Base-by-base conservation (phyloP, 1,284 basidiomycete genomes). In the Tilletia indica region DNA sequence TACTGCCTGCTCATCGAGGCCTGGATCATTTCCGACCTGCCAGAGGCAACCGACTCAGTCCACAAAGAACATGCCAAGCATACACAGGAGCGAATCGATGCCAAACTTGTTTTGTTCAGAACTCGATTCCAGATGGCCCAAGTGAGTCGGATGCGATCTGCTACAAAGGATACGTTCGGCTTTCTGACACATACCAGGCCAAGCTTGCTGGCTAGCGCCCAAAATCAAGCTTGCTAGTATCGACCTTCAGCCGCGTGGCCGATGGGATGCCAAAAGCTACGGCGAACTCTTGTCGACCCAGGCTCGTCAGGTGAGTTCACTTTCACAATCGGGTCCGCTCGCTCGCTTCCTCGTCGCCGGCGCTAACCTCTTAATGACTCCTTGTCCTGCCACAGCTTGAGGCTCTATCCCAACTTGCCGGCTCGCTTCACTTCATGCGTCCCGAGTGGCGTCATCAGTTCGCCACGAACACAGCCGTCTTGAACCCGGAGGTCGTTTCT, bases 241-340 rank as follows among this genome's bases (percentile, higher is more conserved):
- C 56, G 78, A 79, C 58, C 71, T 78, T 21, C 75, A 74, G 74
- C 82, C 88, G 19, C 84, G 87, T 16, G 88, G 88, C 5, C 82
- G 80, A 51, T 89, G 88, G 88, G 86, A 87, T 8, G 78, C 77
- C 16, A 84, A 86, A 49, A 86, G 88, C 68, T 89, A 89, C 73
- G 80, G 80, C 56, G 80, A 78, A 49, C 73, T 89, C 12, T 73
- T 86, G 11, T 84, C 77, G 0, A 68, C 76, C 4, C 58, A 70
- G 21, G 69, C 72, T n/a, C 70, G 74, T 8, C 73, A 76, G 5
- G 58, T 70, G 21, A 67, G 66, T 45, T 34, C 21, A 25, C 19
- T n/a, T 19, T 63, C 56, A 34, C 11, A 21, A 9, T 58, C 19
- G 31, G 11, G 54, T 21, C 9, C 11, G n/a, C 54, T 56, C 14